Evolutionary conservation across 768 basidiomycete species (phyloP), one percentile per base, ranked within the genome.

Genomic region (Mycena pura): DNA sequence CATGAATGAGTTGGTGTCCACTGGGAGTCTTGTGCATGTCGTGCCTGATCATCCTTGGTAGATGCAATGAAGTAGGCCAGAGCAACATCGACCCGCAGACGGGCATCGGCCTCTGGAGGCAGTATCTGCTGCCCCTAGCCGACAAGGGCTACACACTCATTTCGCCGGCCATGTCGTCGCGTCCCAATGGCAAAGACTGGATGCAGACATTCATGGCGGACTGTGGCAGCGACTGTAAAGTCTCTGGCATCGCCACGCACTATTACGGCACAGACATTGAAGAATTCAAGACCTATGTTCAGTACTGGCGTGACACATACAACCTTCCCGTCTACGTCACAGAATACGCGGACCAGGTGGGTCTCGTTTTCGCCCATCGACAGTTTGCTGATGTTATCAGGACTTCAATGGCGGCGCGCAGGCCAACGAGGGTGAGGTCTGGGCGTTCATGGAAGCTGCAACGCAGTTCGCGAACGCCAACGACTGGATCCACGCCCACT

Each of bases 321-420:
- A 47, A 57, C 38, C 63, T 65, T 40, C 61, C 61, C 13, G 61
- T 62, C 17, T 52, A 65, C 13, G 28, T 62, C 58, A 90, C 90
- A 5, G 92, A 95, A 69, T 87, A 84, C 66, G 91, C 90, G 61
- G 87, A 85, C 76, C 78, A 86, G 77, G 90, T 85, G 59, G 17
- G 60, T 59, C 19, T 17, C 21, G 34, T 29, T 52, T 15, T 15
- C 14, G 3, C 29, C 10, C 5, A 13, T 29, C 57, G 24, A 49
- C 22, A 40, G 57, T 46, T 15, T 66, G 24, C 36, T 19, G 27
- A 43, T 36, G 27, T 29, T 50, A 38, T 24, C 57, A 91, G 85
- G 79, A 88, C 76, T 92, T 87, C 71, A 73, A 73, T 64, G 80
- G 79, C 11, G 79, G 78, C 19, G 61, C 70, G 1, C 83, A 84